phyloP scores from a whole-genome alignment of 208 protist species.

The Trichomonas gallinae region DNA sequence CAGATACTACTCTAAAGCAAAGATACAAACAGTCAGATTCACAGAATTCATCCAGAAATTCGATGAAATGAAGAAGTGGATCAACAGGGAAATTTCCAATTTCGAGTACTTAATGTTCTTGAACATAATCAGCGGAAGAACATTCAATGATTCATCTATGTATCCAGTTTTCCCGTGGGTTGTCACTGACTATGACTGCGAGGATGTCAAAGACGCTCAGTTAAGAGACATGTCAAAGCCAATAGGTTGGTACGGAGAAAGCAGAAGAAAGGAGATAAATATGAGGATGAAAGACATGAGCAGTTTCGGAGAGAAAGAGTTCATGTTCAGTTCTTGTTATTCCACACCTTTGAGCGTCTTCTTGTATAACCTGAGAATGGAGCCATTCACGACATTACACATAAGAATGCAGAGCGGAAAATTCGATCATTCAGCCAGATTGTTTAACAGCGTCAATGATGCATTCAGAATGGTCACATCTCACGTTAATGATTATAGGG shows the following conservation, averaged over 20 bases:
- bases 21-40: background rate
- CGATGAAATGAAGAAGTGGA: background rate
- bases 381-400: slow-evolving; percentile 37
- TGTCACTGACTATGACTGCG: background rate
- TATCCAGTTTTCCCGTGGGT: slow-evolving; percentile 17
- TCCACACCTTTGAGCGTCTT: background rate
- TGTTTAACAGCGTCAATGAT: background rate
- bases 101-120: background rate
- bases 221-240: background rate
- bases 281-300: background rate
- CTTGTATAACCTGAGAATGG: slow-evolving; percentile 33
- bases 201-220: background rate
- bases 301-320: background rate
- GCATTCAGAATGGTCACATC: background rate
- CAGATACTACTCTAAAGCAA: background rate
- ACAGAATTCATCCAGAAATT: background rate
- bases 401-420: slow-evolving; percentile 54
- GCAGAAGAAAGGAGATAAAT: background rate
- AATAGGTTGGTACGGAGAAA: background rate
- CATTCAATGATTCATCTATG: background rate
- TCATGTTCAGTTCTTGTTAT: background rate
- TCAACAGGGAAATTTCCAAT: background rate
- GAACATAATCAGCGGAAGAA: background rate
- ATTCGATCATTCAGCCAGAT: slow-evolving; percentile 48
- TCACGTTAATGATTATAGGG: slow-evolving; percentile 5